These are phyloP conservation scores for Verticillium alfalfae DNA, from an alignment of 2,329 filamentous ascomycete genomes.

Conservation along the genomic window DNA sequence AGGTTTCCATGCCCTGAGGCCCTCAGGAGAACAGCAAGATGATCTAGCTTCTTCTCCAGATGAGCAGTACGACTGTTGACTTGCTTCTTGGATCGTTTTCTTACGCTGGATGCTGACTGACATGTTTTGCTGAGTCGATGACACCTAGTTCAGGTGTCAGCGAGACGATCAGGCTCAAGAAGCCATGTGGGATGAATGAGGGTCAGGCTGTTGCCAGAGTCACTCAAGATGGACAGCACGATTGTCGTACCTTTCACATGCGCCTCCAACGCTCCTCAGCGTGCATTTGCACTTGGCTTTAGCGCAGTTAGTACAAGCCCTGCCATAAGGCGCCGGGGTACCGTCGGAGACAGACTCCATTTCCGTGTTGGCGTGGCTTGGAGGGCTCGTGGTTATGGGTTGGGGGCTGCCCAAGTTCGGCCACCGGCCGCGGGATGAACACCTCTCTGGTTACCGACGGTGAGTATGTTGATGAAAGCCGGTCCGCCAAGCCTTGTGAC, in stretches of 20 bases:
- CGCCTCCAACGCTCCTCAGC: conserved; percentile 18
- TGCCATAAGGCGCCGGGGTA: conserved; percentile 29
- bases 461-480: not conserved
- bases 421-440: not conserved
- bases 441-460: not conserved
- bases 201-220: too few species aligned
- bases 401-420: not conserved
- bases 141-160: conserved; percentile 15
- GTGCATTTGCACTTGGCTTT: conserved; percentile 40
- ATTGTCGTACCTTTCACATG: conserved; percentile 24
- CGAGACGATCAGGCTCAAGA: too few species aligned
- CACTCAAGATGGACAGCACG: too few species aligned
- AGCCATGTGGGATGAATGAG: too few species aligned
- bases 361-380: not conserved
- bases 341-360: conserved; percentile 1
- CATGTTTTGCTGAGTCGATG: conserved; percentile 33
- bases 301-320: conserved; percentile 33
- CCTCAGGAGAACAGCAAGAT: conserved; percentile 19
- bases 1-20: conserved; percentile 5
- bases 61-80: conserved; percentile 12
- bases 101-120: conserved; percentile 26
- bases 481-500: not conserved
- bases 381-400: not conserved
- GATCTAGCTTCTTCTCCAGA: conserved; percentile 21
- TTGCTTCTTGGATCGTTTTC: conserved; percentile 16